Base-by-base conservation (phyloP, 331 rosid species). In the Quercus phellos region DNA sequence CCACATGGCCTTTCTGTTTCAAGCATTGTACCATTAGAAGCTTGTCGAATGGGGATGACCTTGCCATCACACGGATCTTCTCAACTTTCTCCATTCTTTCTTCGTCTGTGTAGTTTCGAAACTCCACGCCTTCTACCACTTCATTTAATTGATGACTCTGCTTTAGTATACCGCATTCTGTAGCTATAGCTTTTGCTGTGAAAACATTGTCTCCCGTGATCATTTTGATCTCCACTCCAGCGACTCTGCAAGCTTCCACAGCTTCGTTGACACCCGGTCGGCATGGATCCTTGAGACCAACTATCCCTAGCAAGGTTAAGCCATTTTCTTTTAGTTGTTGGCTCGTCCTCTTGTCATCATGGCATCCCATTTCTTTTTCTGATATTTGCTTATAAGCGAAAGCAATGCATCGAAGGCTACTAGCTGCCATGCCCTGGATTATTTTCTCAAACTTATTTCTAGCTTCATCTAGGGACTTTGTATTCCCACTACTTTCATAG, bases 281-380 rank as follows among this genome's bases (percentile, higher is more conserved):
- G 78, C 98, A 93, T 63, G 97, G 98, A 80, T 93, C 98, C 81
- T 90, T 91, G 42, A 93, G 85, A 53, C 98, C 97, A 68, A 90
- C 90, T 21, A 93, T 87, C 42, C 98, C 97, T 22, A 93, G 86
- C 82, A 88, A 87, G 12, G 86, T 86, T 74, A 89, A 85, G 72
- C 83, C 87, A 32, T 88, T 85, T 83, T 91, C 91, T 67, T 72
- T 77, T 61, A 90, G 81, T 63, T 21, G 35, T 27, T 64, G 51
- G 38, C 51, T 72, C 4, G 82, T 58, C 46, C 74, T 83, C 26
- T 77, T 78, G 10, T 73, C 77, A 4, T 72, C 77, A 10, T 17
- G 82, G 64, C 77, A 74, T 43, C 71, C 73, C 0, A 78, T 46
- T 59, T 79, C 91, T 68, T 77, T 74, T 51, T 90, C 87, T 46